These are phyloP conservation scores for Pleurotus sapidus DNA, from an alignment of 768 basidiomycete genomes.

Conservation along the genomic window DNA sequence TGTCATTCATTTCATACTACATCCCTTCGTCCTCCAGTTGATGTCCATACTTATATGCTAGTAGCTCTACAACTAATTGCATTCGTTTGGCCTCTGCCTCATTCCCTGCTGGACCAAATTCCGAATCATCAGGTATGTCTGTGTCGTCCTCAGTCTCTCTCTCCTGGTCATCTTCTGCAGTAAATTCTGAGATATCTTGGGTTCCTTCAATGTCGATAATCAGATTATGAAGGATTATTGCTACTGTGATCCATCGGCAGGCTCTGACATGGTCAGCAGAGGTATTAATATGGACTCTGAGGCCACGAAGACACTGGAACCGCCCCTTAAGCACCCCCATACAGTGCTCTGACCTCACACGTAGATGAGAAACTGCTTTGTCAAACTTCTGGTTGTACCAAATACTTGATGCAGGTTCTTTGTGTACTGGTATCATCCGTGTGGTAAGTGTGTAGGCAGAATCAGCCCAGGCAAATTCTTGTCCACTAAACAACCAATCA, in stretches of 20 bases:
- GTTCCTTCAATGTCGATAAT: constrained; percentile 29
- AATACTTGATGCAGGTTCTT: constrained; percentile 19
- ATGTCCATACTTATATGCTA: constrained; percentile 7
- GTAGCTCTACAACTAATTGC: constrained; percentile 17
- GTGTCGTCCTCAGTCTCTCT: constrained; percentile 15
- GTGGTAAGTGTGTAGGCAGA: constrained; percentile 24
- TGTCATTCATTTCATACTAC: constrained; percentile 6
- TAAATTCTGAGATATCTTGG: constrained; percentile 12
- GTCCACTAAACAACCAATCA: constrained; percentile 9
- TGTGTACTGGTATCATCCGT: constrained; percentile 29
- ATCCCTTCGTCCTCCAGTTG: constrained; percentile 1
- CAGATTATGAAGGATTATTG: constrained; percentile 32
- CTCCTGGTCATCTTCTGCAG: constrained; percentile 2
- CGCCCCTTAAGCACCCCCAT: constrained; percentile 25
- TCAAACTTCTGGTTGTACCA: constrained; percentile 23
- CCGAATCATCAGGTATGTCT: not conserved
- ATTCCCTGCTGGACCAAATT: constrained; percentile 5
- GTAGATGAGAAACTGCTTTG: constrained; percentile 19
- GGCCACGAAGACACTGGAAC: constrained; percentile 19
- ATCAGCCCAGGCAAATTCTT: constrained; percentile 26
- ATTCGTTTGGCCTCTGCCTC: constrained; percentile 13
- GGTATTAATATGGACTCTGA: constrained; percentile 22
- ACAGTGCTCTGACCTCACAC: constrained; percentile 26
- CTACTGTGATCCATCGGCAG: constrained; percentile 26
- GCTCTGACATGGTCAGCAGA: constrained; percentile 19